Conservation (phyloP, 2,329 filamentous ascomycete species). For the Scortechinia acanthostroma region DNA sequence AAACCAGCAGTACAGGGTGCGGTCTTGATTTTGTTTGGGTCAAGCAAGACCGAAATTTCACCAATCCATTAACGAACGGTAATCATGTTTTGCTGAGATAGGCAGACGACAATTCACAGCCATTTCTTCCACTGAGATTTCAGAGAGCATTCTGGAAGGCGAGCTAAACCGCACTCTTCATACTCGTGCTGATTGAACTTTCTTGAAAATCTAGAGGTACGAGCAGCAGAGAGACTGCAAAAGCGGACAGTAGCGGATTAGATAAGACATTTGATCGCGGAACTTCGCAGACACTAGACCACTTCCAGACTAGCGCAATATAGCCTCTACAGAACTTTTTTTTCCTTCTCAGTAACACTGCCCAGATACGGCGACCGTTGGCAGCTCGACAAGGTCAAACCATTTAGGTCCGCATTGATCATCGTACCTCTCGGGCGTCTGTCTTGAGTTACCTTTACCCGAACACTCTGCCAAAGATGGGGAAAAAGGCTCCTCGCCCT, state of each 20-base stretch:
- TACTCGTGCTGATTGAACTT: too few species aligned
- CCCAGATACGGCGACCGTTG: constrained; percentile 1
- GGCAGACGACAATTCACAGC: too few species aligned
- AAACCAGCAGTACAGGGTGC: too few species aligned
- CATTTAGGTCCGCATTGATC: background rate
- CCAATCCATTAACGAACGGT: too few species aligned
- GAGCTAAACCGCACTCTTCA: too few species aligned
- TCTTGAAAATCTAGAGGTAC: too few species aligned
- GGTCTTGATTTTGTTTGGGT: too few species aligned
- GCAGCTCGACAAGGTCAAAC: background rate
- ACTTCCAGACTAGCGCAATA: constrained; percentile 17
- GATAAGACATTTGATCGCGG: constrained; percentile 9
- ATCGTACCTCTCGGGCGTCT: background rate
- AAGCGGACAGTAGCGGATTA: constrained; percentile 28
- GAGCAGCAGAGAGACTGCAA: too few species aligned
- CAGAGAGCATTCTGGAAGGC: too few species aligned
- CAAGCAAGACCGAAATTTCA: too few species aligned
- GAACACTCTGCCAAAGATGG: constrained; percentile 24
- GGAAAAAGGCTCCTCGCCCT: constrained; percentile 30
- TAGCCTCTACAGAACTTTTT: constrained; percentile 9
- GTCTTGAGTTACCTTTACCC: background rate
- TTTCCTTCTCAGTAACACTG: background rate
- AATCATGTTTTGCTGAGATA: too few species aligned
- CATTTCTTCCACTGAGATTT: too few species aligned
- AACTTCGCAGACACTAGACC: constrained; percentile 12